Evolutionary conservation across 257 asterid species (phyloP).

Genomic region (Rhazya stricta): DNA sequence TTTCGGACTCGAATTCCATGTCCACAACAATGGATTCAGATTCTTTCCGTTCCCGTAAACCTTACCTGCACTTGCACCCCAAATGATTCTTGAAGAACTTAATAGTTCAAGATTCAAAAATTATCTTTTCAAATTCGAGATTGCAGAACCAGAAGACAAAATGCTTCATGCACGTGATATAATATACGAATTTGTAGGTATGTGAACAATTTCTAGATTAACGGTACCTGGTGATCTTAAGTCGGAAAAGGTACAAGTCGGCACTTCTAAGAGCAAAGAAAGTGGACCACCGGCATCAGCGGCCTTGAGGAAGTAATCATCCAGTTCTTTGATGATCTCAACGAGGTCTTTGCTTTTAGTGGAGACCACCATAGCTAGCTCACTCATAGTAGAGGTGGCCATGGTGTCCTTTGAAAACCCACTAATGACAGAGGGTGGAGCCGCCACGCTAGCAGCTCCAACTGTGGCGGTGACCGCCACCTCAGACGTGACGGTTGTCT

Average conservation of each 20-base stretch:
- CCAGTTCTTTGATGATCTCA: slow-evolving; percentile 75
- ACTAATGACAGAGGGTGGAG: slow-evolving; percentile 56
- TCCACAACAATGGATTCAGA: slow-evolving; percentile 54
- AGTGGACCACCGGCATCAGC: slow-evolving; percentile 82
- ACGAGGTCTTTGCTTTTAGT: slow-evolving; percentile 71
- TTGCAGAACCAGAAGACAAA: background rate
- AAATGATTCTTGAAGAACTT: background rate
- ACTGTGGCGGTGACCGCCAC: slow-evolving; percentile 47
- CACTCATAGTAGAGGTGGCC: slow-evolving; percentile 50
- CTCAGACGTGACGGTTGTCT: slow-evolving; percentile 49
- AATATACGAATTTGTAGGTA: background rate
- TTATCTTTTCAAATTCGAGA: background rate
- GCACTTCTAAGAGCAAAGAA: slow-evolving; percentile 72
- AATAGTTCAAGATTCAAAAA: background rate
- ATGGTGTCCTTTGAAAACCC: slow-evolving; percentile 39
- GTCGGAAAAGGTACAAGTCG: slow-evolving; percentile 53
- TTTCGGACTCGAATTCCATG: slow-evolving; percentile 71
- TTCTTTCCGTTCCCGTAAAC: slow-evolving; percentile 43
- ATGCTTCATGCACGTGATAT: slow-evolving; percentile 9
- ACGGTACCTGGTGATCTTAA: slow-evolving; percentile 52
- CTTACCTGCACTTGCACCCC: slow-evolving; percentile 30
- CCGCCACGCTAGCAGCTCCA: slow-evolving; percentile 47
- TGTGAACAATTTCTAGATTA: background rate
- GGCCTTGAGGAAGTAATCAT: slow-evolving; percentile 82
- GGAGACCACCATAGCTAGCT: slow-evolving; percentile 75